These are phyloP conservation scores for Septoria linicola DNA, from an alignment of 2,329 filamentous ascomycete genomes.

Conservation along the genomic window DNA sequence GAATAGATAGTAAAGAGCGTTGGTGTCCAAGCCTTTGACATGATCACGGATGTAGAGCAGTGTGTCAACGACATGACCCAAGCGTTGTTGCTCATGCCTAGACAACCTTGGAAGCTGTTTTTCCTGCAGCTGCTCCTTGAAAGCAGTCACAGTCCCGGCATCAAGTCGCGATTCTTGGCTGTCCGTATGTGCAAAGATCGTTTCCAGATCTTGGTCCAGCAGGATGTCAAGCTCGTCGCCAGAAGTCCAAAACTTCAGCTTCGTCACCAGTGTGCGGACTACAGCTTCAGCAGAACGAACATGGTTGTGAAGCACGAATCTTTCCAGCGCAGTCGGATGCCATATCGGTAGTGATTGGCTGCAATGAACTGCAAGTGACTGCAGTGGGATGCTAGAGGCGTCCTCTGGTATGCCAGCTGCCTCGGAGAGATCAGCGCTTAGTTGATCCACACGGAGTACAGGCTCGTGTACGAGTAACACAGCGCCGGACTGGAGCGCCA, in stretches of 20 bases:
- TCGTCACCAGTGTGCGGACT: conserved; percentile 68
- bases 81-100: conserved; percentile 27
- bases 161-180: conserved; percentile 29
- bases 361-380: conserved; percentile 43
- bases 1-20: conserved; percentile 36
- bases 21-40: conserved; percentile 29
- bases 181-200: conserved; percentile 35
- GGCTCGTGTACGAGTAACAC: conserved; percentile 85
- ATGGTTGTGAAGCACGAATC: conserved; percentile 83
- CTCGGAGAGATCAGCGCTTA: conserved; percentile 45
- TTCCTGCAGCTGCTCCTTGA: conserved; percentile 41
- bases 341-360: conserved; percentile 88
- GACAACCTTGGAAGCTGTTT: conserved; percentile 49
- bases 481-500: conserved; percentile 87
- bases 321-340: conserved; percentile 85
- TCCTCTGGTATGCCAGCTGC: conserved; percentile 10
- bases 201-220: conserved; percentile 47
- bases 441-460: conserved; percentile 63
- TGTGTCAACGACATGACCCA: conserved; percentile 30
- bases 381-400: conserved; percentile 8
- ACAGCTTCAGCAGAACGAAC: conserved; percentile 68
- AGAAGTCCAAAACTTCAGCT: conserved; percentile 77
- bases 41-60: conserved; percentile 32
- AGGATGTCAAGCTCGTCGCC: conserved; percentile 79
- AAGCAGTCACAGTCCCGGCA: conserved; percentile 26